These are phyloP conservation scores for Fomes fomentarius DNA, from an alignment of 1,284 basidiomycete genomes.

Conservation along the genomic window DNA sequence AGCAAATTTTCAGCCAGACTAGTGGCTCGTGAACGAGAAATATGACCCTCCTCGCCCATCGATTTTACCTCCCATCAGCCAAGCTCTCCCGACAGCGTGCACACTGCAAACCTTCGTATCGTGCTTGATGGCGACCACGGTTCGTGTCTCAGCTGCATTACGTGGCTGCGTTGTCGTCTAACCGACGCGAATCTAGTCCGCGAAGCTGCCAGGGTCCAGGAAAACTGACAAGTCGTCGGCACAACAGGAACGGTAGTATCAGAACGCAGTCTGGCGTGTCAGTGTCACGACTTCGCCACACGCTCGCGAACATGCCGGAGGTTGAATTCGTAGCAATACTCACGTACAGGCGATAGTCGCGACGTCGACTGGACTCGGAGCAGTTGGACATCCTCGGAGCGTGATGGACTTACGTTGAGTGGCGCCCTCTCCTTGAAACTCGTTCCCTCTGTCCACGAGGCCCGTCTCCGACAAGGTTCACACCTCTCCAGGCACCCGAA, in stretches of 20 bases:
- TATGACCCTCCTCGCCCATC: background rate
- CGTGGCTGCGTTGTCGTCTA: conserved; percentile 1
- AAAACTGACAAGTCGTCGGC: no score
- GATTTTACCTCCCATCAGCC: conserved; percentile 1
- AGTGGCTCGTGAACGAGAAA: background rate
- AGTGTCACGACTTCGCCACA: background rate
- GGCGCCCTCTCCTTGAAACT: background rate
- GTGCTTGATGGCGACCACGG: background rate
- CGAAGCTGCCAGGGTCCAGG: no score
- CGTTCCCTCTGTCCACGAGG: no score
- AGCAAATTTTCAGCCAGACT: background rate
- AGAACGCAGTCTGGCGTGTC: no score
- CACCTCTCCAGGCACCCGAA: no score
- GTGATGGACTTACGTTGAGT: background rate
- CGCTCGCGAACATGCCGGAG: conserved; percentile 1
- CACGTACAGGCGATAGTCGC: background rate
- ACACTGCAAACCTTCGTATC: conserved; percentile 6
- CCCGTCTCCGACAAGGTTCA: no score
- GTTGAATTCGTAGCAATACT: background rate
- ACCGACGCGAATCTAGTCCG: no score
- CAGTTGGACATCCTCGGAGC: background rate
- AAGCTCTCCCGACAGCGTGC: background rate
- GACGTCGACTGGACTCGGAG: background rate
- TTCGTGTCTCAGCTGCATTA: conserved; percentile 14
- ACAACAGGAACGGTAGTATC: background rate